These are phyloP conservation scores for Hyaloscypha finlandica DNA, from an alignment of 495 filamentous ascomycete species.

Conservation along the genomic window DNA sequence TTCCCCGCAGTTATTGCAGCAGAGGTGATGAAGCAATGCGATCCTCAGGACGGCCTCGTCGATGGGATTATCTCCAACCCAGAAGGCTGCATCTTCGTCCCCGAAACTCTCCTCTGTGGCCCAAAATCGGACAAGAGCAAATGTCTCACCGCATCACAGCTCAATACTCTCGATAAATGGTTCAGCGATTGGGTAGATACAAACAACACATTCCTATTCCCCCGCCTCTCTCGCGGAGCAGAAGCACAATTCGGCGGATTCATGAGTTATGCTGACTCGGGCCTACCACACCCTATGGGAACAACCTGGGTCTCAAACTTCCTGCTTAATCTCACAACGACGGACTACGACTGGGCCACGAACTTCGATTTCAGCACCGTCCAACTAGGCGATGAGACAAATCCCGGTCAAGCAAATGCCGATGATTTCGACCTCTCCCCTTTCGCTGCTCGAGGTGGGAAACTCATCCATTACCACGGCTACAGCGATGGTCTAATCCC, in stretches of 20 bases:
- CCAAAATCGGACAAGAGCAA: constrained; percentile 31
- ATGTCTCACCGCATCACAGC: constrained; percentile 60
- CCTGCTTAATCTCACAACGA: constrained; percentile 36
- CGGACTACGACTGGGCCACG: constrained; percentile 40
- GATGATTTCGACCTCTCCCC: constrained; percentile 48
- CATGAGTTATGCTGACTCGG: constrained; percentile 34
- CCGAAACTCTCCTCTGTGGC: constrained; percentile 54
- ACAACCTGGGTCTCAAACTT: constrained; percentile 45
- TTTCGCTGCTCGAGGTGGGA: constrained; percentile 52
- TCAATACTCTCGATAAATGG: constrained; percentile 53
- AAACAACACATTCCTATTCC: constrained; percentile 57
- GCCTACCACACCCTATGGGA: constrained; percentile 42
- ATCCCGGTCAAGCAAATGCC: constrained; percentile 51
- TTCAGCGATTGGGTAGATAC: constrained; percentile 54
- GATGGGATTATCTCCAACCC: constrained; percentile 69
- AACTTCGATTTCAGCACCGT: constrained; percentile 42
- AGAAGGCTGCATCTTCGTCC: constrained; percentile 55
- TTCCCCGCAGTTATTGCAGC: constrained; percentile 52
- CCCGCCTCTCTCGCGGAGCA: constrained; percentile 45
- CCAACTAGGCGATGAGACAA: constrained; percentile 38
- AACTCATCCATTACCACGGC: constrained; percentile 59
- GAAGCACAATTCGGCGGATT: constrained; percentile 42
- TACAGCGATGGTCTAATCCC: constrained; percentile 50
- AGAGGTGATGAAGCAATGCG: constrained; percentile 66
- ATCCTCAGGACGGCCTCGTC: constrained; percentile 59